These are phyloP conservation scores for Thermothelomyces thermophilus DNA, from an alignment of 2,329 filamentous ascomycete species.

Conservation along the genomic window DNA sequence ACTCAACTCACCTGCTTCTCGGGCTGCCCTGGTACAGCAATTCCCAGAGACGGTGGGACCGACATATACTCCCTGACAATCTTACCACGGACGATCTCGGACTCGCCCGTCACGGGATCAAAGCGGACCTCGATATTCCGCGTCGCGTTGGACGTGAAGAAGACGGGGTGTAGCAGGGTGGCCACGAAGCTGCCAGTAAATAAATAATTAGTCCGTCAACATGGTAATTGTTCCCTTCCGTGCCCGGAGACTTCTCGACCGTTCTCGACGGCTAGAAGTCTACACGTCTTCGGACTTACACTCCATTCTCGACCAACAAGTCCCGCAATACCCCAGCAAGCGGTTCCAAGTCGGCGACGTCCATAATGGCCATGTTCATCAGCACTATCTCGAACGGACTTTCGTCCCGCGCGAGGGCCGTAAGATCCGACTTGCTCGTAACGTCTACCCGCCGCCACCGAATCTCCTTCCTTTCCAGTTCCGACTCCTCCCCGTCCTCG, in stretches of 20 bases:
- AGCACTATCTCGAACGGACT: constrained; percentile 37
- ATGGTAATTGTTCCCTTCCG: too few relatives aligned
- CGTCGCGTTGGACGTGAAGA: constrained; percentile 39
- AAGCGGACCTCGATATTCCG: constrained; percentile 35
- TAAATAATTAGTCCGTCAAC: background rate
- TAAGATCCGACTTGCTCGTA: constrained; percentile 31
- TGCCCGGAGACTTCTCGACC: too few relatives aligned
- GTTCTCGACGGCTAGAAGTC: background rate
- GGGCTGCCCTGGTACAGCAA: constrained; percentile 32
- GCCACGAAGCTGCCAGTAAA: constrained; percentile 33
- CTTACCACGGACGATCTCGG: constrained; percentile 32
- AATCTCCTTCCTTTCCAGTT: constrained; percentile 23
- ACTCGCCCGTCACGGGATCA: constrained; percentile 32
- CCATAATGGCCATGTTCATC: constrained; percentile 46
- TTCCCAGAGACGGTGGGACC: constrained; percentile 34
- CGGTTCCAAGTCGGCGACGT: constrained; percentile 37
- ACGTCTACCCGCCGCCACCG: constrained; percentile 34
- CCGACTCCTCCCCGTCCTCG: background rate
- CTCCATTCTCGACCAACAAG: constrained; percentile 35
- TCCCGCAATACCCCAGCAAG: constrained; percentile 36
- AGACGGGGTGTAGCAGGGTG: constrained; percentile 42
- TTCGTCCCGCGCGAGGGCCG: constrained; percentile 21
- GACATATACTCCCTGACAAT: constrained; percentile 37
- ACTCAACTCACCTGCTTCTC: constrained; percentile 32
- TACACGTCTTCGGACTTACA: too few relatives aligned